Conservation (phyloP, 2,329 filamentous ascomycete species). For the Calonectria leucothoes region DNA sequence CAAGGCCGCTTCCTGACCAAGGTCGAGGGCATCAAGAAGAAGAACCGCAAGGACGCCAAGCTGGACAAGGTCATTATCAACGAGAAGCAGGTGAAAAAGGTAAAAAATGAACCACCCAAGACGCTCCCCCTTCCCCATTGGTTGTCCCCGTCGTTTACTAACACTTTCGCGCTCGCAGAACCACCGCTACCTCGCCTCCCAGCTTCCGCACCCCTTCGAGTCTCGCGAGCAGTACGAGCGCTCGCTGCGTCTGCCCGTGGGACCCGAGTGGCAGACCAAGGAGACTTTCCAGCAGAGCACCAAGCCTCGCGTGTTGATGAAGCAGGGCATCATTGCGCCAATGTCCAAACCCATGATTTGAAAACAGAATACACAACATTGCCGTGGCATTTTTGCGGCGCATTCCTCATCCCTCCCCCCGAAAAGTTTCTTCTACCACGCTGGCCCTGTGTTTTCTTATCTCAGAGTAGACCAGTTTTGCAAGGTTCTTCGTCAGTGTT, state of each 20-base stretch:
- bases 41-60: conserved; percentile 84
- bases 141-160: not conserved
- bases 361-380: conserved; percentile 11
- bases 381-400: not conserved
- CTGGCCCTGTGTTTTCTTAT: not conserved
- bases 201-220: conserved; percentile 91
- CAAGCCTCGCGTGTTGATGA: conserved; percentile 89
- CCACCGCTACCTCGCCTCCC: conserved; percentile 84
- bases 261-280: conserved; percentile 97
- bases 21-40: conserved; percentile 78
- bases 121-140: not conserved
- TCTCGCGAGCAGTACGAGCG: conserved; percentile 90
- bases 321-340: conserved; percentile 89
- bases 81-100: conserved; percentile 91
- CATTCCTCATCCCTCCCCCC: not conserved
- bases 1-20: conserved; percentile 72
- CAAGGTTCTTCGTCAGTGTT: not conserved
- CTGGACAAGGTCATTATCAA: conserved; percentile 89
- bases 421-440: conserved; percentile 14
- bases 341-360: conserved; percentile 79
- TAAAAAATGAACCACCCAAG: too few relatives aligned
- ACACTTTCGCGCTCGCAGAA: conserved; percentile 63
- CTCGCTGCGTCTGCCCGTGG: conserved; percentile 85
- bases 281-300: conserved; percentile 89
- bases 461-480: not conserved